These are phyloP conservation scores for Beauveria caledonica DNA, from an alignment of 2,329 filamentous ascomycete species.

Conservation along the genomic window DNA sequence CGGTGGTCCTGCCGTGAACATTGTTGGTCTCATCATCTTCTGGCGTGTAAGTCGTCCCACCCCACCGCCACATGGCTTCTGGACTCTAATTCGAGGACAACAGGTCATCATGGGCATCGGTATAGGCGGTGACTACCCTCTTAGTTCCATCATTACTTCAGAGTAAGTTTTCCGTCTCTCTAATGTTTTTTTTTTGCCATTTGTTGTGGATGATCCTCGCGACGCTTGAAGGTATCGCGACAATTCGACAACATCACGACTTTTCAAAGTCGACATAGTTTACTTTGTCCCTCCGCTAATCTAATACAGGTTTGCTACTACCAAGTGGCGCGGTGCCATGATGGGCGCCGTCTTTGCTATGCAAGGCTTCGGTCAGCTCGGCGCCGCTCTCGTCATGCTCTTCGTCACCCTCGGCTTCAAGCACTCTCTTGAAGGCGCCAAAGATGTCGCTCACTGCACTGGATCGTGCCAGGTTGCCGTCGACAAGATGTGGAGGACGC, in stretches of 20 bases:
- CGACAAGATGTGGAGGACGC: constrained; percentile 79
- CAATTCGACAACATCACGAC: too few relatives aligned
- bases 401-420: constrained; percentile 68
- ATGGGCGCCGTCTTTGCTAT: constrained; percentile 82
- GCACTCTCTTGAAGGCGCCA: constrained; percentile 46
- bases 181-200: too few relatives aligned
- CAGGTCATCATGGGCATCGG: constrained; percentile 53
- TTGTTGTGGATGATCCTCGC: too few relatives aligned
- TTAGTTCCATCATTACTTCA: constrained; percentile 77
- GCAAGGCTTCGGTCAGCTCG: constrained; percentile 77
- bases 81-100: neutral
- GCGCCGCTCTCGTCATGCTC: constrained; percentile 65
- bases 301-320: constrained; percentile 53
- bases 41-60: constrained; percentile 43
- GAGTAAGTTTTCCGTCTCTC: constrained; percentile 41
- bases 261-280: too few relatives aligned
- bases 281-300: neutral
- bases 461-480: constrained; percentile 38
- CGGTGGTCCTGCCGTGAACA: constrained; percentile 52
- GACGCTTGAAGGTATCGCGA: too few relatives aligned
- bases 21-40: constrained; percentile 64
- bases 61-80: neutral
- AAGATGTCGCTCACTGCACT: constrained; percentile 44
- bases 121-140: constrained; percentile 58
- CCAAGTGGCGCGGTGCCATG: constrained; percentile 79